These are phyloP conservation scores for Hyphopichia burtonii DNA, from an alignment of 1,139 yeast species.

Conservation along the genomic window DNA sequence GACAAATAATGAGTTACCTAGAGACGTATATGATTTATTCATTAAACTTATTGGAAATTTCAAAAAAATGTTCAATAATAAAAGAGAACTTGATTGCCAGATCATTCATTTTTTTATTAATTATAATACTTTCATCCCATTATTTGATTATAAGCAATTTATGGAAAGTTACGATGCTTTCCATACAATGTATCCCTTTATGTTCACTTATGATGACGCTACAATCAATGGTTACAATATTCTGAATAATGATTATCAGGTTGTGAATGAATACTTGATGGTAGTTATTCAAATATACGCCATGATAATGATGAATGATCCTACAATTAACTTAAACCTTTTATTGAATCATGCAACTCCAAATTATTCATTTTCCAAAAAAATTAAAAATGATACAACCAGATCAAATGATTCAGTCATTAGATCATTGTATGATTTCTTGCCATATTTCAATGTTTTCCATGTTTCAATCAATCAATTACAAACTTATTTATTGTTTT, in stretches of 20 bases:
- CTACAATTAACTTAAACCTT: slow-evolving; percentile 43
- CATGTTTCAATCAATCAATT: slow-evolving; percentile 42
- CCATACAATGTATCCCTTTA: slow-evolving; percentile 55
- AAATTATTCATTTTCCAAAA: slow-evolving; percentile 23
- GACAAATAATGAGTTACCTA: slow-evolving; percentile 30
- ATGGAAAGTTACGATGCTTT: slow-evolving; percentile 58
- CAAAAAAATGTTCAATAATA: slow-evolving; percentile 42
- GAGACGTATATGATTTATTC: slow-evolving; percentile 45
- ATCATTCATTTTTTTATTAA: slow-evolving; percentile 54
- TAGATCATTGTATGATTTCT: slow-evolving; percentile 42
- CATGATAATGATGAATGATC: slow-evolving; percentile 48
- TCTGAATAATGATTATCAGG: slow-evolving; percentile 50
- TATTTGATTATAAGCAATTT: slow-evolving; percentile 57
- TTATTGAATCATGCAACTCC: slow-evolving; percentile 41
- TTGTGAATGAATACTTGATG: slow-evolving; percentile 52
- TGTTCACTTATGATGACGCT: slow-evolving; percentile 50
- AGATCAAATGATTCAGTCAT: slow-evolving; percentile 21
- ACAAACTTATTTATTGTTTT: slow-evolving; percentile 42
- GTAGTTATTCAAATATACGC: slow-evolving; percentile 46
- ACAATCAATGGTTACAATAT: slow-evolving; percentile 51
- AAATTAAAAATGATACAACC: slow-evolving; percentile 12
- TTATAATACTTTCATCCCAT: slow-evolving; percentile 58
- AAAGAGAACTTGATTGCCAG: slow-evolving; percentile 51
- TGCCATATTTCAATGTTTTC: slow-evolving; percentile 47
- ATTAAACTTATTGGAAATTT: slow-evolving; percentile 47